Evolutionary conservation across 371 early-diverging fungal species (phyloP), one percentile per base, ranked within the genome.

Genomic region (Mortierella sp.): DNA sequence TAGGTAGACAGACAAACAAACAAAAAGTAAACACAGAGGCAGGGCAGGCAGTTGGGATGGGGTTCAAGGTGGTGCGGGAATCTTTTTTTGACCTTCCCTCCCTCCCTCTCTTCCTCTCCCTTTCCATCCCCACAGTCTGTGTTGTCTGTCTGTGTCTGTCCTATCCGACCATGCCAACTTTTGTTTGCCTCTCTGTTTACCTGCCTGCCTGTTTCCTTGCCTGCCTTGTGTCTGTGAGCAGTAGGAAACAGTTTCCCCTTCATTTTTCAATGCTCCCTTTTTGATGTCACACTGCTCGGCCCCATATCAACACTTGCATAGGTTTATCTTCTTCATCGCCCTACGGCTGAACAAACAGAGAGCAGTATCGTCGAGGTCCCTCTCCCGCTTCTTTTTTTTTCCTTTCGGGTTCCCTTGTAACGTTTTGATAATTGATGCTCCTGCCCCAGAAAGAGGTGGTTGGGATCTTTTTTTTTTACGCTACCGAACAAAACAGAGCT

Each of bases 51-150:
- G 52, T 52, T 52, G 24, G 22, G 48, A 7, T n/a, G 6, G 37
- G 61, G 53, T 29, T n/a, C n/a, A 7, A 34, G 61, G 61, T 58
- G 31, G 61, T 58, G 37, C 61, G 61, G 61, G 61, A 58, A 58
- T 58, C 66, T 66, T 43, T 66, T 43, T 66, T 29, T 66, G 44
- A 44, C 31, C 19, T 43, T 41, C n/a, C 24, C 65, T 13, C 22
- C 24, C 6, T 24, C 40, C 26, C 8, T 29, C 13, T 55, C 13
- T 14, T 1, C 45, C 29, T 53, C 26, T 24, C 24, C 4, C 11
- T 3, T 52, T 26, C 55, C 55, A 34, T 8, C 34, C 61, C 19
- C 29, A 13, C 1, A 13, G 48, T 0, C 0, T 48, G 48, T 6
- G n/a, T 48, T 19, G n/a, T 7, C 48, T 48, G 19, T 48, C 48